Conservation (phyloP, 176 grass and related monocot genomes). For the Hordeum vulgare region MorexV3_pseudomolecules_assembly NC_058523.1:466496603-466497102, state of each 20-base stretch:
- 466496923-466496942: not conserved
- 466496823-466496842: too few relatives aligned
- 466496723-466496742: too few relatives aligned
- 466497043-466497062: too few relatives aligned
- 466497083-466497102: too few relatives aligned
- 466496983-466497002: not conserved
- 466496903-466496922: not conserved
- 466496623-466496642: not conserved
- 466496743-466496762: too few relatives aligned
- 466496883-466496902: not conserved
- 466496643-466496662: not conserved
- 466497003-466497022: not conserved
- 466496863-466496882: not conserved
- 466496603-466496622: not conserved
- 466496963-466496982: not conserved
- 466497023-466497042: not conserved
- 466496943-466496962: not conserved
- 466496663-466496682: too few relatives aligned
- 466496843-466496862: not conserved
- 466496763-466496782: too few relatives aligned
- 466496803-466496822: too few relatives aligned
- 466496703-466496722: too few relatives aligned
- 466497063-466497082: too few relatives aligned
- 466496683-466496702: too few relatives aligned
- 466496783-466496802: too few relatives aligned